Evolutionary conservation across 1,284 basidiomycete species (phyloP), one percentile per base, ranked within the genome.

Genomic region (Puccinia coronata): DNA sequence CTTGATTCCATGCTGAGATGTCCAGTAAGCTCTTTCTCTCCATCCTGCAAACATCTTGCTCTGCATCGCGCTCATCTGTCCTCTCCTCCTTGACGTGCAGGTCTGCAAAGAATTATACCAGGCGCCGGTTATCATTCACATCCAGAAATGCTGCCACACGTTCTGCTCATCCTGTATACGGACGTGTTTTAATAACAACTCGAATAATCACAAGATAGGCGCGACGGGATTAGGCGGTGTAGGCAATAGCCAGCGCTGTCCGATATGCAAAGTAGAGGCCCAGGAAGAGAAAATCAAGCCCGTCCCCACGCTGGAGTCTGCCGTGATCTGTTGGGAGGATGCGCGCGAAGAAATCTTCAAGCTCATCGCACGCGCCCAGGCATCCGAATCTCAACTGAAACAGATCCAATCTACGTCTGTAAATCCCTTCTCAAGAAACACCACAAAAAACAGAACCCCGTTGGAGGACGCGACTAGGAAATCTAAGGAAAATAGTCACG

Each of bases 281-380:
- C 71, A 73, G 34, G 79, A 73, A 28, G 79, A 81, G 53, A 81
- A 81, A 53, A 73, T 81, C 25, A 81, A 81, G 67, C 79, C 79
- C n/a, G 59, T 81, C 5, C 79, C 79, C 28, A 73, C 59, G 6
- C 53, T 81, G 16, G 79, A 73, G 55, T 25, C 57, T 47, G 70
- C 47, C 9, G 71, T 74, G 3, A 67, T 61, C 43, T 36, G 69
- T 74, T 81, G 79, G 79, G 70, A 74, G 53, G 71, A 74, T 39
- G 70, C 79, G 36, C 49, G 79, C 28, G 47, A 59, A 53, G 70
- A 81, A n/a, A 81, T 81, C 28, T 61, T 81, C 25, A 74, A 73
- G 14, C 49, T 81, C 57, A 51, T 81, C n/a, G n/a, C 39, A 49
- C 55, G 63, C 41, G 23, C 31, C 23, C 18, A 65, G 53, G 36